phyloP scores from a whole-genome alignment of 2,329 filamentous ascomycete species.

The Colletotrichum theobromicola region DNA sequence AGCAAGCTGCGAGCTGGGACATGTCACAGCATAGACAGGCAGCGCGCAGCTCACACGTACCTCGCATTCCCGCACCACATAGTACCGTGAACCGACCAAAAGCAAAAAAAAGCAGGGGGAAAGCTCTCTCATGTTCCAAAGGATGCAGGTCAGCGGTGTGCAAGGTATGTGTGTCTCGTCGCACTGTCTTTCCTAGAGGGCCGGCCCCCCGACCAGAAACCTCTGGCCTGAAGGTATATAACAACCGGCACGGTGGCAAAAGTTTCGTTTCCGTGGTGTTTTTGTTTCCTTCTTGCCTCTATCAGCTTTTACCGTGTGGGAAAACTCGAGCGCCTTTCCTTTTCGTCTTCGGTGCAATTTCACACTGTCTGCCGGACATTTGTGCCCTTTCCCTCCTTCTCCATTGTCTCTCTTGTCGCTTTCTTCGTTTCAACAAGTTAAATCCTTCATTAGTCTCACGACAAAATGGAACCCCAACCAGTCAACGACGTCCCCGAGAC shows the following conservation, averaged over 20 bases:
- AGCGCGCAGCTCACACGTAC: background rate
- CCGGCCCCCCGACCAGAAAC: background rate
- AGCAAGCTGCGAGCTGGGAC: background rate
- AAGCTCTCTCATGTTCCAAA: background rate
- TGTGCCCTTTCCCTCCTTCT: no score
- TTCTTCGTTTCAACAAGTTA: background rate
- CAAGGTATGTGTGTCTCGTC: background rate
- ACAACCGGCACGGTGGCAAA: conserved; percentile 6
- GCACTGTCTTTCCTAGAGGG: background rate
- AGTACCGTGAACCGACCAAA: background rate
- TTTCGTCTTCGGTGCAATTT: background rate
- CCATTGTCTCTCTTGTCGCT: background rate
- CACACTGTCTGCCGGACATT: background rate
- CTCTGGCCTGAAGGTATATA: conserved; percentile 7
- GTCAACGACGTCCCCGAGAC: background rate
- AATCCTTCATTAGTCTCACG: no score
- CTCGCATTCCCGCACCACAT: background rate
- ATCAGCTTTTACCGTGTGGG: background rate
- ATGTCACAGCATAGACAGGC: background rate
- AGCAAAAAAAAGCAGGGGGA: background rate
- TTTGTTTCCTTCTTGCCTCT: background rate
- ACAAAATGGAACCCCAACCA: conserved; percentile 12
- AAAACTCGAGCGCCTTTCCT: background rate
- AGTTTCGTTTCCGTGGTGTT: background rate
- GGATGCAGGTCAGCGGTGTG: background rate